Evolutionary conservation across 139 green algal species (phyloP).

Genomic region (Closterium sp.): DNA sequence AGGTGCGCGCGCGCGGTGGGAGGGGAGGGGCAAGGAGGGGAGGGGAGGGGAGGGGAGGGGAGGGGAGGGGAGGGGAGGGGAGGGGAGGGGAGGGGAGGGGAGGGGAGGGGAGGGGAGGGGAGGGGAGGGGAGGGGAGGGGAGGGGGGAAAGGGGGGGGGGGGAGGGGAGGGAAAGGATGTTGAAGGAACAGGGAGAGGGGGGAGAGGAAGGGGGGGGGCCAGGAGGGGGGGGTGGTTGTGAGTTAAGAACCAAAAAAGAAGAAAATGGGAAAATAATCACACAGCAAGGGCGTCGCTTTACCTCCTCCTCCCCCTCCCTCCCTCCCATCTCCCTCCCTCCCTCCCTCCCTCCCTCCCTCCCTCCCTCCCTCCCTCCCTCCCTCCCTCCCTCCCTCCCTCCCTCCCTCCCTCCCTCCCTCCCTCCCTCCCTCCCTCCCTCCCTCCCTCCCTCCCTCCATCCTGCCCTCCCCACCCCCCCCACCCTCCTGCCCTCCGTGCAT

Average conservation of each 20-base stretch:
- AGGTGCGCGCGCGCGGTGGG: slow-evolving; percentile 1
- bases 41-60: not conserved
- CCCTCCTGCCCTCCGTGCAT: not conserved
- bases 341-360: not conserved
- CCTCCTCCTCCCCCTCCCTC: not conserved
- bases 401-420: too few species aligned
- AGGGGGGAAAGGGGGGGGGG: not conserved
- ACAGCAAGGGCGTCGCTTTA: too few species aligned
- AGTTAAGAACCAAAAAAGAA: not conserved
- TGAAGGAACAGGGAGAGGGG: too few species aligned
- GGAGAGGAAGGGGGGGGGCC: too few species aligned
- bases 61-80: not conserved
- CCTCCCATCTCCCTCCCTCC: not conserved
- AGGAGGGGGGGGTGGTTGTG: not conserved
- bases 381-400: not conserved
- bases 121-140: too few species aligned
- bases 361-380: not conserved
- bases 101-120: too few species aligned
- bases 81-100: too few species aligned
- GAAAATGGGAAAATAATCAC: too few species aligned
- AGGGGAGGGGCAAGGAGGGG: not conserved
- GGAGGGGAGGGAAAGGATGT: too few species aligned
- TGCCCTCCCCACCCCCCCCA: not conserved
- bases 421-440: not conserved
- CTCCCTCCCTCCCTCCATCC: not conserved